A percentile compares a stretch with the other conserved stretches of the same genome.
phyloP scores from a whole-genome alignment of 148 eudicot species.

The Polygonum aviculare region DNA sequence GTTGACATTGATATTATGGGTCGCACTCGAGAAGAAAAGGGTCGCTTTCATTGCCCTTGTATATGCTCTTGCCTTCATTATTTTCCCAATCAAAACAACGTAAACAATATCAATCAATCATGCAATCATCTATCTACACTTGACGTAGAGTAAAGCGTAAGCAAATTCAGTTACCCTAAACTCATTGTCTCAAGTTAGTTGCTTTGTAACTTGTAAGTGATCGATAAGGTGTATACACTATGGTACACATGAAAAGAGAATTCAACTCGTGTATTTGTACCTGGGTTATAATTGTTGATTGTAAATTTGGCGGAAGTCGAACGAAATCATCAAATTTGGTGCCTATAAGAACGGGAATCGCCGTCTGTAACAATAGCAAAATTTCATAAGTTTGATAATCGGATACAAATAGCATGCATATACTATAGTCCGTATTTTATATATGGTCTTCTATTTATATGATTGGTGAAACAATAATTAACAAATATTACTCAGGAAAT shows the following conservation, averaged over 20 bases:
- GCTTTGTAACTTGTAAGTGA: no score
- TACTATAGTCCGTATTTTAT: no score
- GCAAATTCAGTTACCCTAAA: no score
- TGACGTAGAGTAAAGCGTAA: background rate
- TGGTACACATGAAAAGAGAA: no score
- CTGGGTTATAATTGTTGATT: constrained; percentile 37
- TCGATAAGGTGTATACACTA: no score
- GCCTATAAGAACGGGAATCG: constrained; percentile 56
- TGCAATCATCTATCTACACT: background rate
- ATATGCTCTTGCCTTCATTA: constrained; percentile 54
- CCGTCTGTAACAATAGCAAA: constrained; percentile 26
- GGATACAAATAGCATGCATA: background rate
- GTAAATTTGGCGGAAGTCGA: constrained; percentile 22
- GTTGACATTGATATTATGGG: constrained; percentile 70
- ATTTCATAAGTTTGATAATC: background rate
- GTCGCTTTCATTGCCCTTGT: constrained; percentile 70
- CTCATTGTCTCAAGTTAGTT: no score
- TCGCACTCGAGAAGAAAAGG: constrained; percentile 64
- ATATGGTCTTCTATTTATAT: no score
- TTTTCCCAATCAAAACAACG: background rate
- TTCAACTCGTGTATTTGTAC: constrained; percentile 14
- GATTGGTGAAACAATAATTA: no score
- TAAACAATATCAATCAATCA: background rate
- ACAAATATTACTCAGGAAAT: no score
- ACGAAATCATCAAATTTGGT: constrained; percentile 65